Evolutionary conservation across 768 basidiomycete genomes (phyloP).

Genomic region (Kwoniella mangroviensis): DNA sequence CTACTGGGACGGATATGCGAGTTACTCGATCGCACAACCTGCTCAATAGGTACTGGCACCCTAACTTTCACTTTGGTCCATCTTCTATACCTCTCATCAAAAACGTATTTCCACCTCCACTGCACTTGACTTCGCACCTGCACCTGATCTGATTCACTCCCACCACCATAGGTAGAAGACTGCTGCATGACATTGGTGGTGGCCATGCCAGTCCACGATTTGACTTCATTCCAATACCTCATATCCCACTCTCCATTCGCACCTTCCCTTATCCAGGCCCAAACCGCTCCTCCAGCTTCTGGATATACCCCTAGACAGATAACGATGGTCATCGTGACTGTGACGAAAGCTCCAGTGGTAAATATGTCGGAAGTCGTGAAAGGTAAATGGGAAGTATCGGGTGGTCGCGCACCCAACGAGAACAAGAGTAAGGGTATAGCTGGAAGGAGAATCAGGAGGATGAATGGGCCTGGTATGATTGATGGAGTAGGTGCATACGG

Average conservation of each 20-base stretch:
- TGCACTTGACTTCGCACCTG: neutral
- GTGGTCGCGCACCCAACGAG: conserved; percentile 46
- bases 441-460: conserved; percentile 42
- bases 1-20: neutral
- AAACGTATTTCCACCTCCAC: neutral
- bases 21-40: neutral
- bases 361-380: conserved; percentile 43
- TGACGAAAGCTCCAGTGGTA: conserved; percentile 40
- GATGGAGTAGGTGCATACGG: conserved; percentile 7
- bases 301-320: conserved; percentile 41
- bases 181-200: neutral
- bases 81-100: conserved; percentile 1
- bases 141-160: neutral
- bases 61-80: conserved; percentile 14
- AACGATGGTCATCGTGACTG: conserved; percentile 39
- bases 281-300: conserved; percentile 27
- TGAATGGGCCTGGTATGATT: conserved; percentile 42
- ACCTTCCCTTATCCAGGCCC: conserved; percentile 31
- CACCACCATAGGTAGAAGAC: neutral
- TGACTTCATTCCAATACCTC: neutral
- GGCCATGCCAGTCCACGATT: neutral
- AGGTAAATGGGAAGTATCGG: conserved; percentile 37
- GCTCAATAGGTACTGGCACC: neutral
- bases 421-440: conserved; percentile 43
- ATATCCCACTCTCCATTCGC: conserved; percentile 6